phyloP scores from a whole-genome alignment of 495 filamentous ascomycete genomes.

The Penicillium ochrochloron region DNA sequence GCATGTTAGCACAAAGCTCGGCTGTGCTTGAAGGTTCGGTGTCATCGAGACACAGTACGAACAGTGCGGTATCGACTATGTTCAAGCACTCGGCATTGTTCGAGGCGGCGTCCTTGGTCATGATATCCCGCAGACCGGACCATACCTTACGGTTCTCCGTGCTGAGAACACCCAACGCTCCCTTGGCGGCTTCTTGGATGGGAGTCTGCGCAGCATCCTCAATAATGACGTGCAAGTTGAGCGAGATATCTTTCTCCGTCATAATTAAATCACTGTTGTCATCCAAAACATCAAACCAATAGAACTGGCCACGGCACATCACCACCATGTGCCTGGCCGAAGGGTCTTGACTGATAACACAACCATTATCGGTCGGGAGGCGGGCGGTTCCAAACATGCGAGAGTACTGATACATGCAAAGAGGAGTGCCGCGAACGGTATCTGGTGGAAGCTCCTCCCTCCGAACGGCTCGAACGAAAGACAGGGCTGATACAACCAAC shows the following conservation, averaged over 20 bases:
- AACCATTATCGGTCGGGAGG: slow-evolving; percentile 92
- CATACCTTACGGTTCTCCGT: slow-evolving; percentile 97
- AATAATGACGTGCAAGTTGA: slow-evolving; percentile 91
- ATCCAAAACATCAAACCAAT: slow-evolving; percentile 98
- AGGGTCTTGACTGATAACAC: slow-evolving; percentile 92
- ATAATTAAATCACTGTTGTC: slow-evolving; percentile 95
- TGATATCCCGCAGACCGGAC: slow-evolving; percentile 87
- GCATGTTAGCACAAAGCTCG: slow-evolving; percentile 94
- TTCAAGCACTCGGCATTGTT: slow-evolving; percentile 94
- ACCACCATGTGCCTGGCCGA: slow-evolving; percentile 91
- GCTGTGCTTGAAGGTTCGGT: slow-evolving; percentile 79
- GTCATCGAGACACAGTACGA: slow-evolving; percentile 89
- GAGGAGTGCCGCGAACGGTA: slow-evolving; percentile 75
- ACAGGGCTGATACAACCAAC: slow-evolving; percentile 83
- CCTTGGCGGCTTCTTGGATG: slow-evolving; percentile 92
- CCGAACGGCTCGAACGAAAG: slow-evolving; percentile 91
- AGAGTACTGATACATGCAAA: slow-evolving; percentile 99
- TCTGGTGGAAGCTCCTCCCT: slow-evolving; percentile 94
- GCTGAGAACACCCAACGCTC: slow-evolving; percentile 88
- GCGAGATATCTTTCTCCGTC: slow-evolving; percentile 90
- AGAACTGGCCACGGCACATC: slow-evolving; percentile 94
- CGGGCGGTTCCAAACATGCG: slow-evolving; percentile 94
- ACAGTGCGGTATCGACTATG: slow-evolving; percentile 94
- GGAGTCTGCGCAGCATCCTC: slow-evolving; percentile 88
- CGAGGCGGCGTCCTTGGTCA: slow-evolving; percentile 82